Conservation (phyloP, 2,329 filamentous ascomycete species). For the Ambrosiella cleistominuta region DNA sequence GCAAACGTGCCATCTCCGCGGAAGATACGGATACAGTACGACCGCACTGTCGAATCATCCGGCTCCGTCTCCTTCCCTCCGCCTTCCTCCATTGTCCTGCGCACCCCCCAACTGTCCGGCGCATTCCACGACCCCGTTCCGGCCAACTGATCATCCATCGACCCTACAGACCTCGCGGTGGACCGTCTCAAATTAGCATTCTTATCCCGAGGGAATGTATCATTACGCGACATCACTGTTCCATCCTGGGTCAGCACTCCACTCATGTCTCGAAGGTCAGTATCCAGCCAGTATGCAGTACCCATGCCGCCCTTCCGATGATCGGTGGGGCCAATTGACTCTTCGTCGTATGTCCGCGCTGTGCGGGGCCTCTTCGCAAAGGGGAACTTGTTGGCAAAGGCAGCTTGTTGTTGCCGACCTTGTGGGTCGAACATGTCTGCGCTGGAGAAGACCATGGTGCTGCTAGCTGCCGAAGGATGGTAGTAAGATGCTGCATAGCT, state of each 20-base stretch:
- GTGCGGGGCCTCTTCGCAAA: slow-evolving; percentile 40
- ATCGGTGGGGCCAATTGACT: slow-evolving; percentile 42
- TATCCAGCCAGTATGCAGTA: slow-evolving; percentile 62
- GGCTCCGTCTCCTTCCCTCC: slow-evolving; percentile 49
- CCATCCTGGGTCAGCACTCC: slow-evolving; percentile 25
- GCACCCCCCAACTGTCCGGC: slow-evolving; percentile 92
- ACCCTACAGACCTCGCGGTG: slow-evolving; percentile 7
- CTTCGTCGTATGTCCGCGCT: slow-evolving; percentile 34
- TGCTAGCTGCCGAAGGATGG: background rate
- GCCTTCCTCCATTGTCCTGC: slow-evolving; percentile 48
- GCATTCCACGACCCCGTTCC: slow-evolving; percentile 59
- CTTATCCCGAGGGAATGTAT: slow-evolving; percentile 5
- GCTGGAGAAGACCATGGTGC: slow-evolving; percentile 7
- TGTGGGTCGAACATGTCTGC: slow-evolving; percentile 12
- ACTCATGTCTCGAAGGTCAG: slow-evolving; percentile 77
- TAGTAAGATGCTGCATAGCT: slow-evolving; percentile 8
- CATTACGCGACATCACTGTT: background rate
- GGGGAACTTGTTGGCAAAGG: slow-evolving; percentile 45
- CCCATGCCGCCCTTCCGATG: slow-evolving; percentile 33
- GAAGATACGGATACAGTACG: slow-evolving; percentile 88
- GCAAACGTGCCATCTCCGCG: slow-evolving; percentile 86
- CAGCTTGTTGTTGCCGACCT: slow-evolving; percentile 5
- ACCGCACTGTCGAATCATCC: slow-evolving; percentile 18
- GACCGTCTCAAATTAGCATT: background rate
- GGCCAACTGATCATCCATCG: slow-evolving; percentile 20